Evolutionary conservation across 108 stramenopile species (phyloP).

Genomic region (Conticribra weissflogii): DNA sequence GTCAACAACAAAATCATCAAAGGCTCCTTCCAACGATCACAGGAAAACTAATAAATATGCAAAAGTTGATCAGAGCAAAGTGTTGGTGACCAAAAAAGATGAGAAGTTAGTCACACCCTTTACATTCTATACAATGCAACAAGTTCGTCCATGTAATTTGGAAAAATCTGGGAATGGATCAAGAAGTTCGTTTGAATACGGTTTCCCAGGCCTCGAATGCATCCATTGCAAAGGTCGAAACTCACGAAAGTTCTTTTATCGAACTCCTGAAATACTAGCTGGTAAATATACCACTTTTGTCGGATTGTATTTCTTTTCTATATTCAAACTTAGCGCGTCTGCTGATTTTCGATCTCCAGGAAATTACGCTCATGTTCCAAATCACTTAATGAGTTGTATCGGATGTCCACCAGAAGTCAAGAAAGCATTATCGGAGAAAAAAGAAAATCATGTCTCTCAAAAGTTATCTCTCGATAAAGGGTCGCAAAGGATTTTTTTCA

Average conservation of each 20-base stretch:
- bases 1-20: conserved; percentile 1
- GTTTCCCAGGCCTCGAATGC: conserved; percentile 53
- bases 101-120: conserved; percentile 37
- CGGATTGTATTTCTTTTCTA: not conserved
- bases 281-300: too few relatives aligned
- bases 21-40: conserved; percentile 19
- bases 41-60: conserved; percentile 6
- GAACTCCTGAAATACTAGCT: conserved; percentile 48
- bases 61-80: conserved; percentile 16
- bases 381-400: conserved; percentile 41
- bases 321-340: not conserved
- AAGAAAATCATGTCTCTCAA: conserved; percentile 34
- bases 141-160: conserved; percentile 42
- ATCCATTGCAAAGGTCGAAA: conserved; percentile 39
- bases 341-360: too few relatives aligned
- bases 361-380: conserved; percentile 53
- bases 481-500: conserved; percentile 38
- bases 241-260: conserved; percentile 52
- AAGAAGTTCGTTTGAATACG: conserved; percentile 32
- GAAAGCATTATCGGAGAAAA: conserved; percentile 61
- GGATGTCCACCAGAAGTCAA: conserved; percentile 35
- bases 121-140: conserved; percentile 45
- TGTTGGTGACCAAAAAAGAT: conserved; percentile 23
- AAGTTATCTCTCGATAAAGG: conserved; percentile 32
- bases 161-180: conserved; percentile 36